Evolutionary conservation across 139 green algal genomes (phyloP).

Genomic region (Monoraphidium neglectum): DNA sequence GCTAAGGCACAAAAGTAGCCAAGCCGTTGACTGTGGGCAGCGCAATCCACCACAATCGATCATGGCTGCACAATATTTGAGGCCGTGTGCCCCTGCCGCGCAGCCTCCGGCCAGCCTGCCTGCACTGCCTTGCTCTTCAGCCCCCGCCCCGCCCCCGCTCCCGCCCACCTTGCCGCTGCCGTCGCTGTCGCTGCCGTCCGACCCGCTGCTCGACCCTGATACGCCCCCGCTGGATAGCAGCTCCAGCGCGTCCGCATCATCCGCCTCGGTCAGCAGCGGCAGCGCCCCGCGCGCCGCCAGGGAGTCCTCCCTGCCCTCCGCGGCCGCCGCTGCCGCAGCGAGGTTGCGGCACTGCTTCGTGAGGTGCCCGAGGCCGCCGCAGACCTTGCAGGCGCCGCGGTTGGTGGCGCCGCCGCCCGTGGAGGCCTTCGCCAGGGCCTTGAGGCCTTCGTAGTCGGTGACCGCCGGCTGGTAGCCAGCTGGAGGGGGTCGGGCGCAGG

Average conservation of each 20-base stretch:
- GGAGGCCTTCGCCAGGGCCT: conserved; percentile 68
- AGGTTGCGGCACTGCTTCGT: conserved; percentile 82
- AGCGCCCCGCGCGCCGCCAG: conserved; percentile 1
- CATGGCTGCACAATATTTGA: too few species aligned
- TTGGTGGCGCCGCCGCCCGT: conserved; percentile 61
- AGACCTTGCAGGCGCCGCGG: conserved; percentile 82
- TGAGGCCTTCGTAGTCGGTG: conserved; percentile 68
- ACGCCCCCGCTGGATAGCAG: conserved; percentile 20
- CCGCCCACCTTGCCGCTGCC: conserved; percentile 8
- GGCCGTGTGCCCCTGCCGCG: too few species aligned
- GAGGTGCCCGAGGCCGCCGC: conserved; percentile 84
- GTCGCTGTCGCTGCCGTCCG: conserved; percentile 27
- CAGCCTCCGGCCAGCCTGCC: background rate
- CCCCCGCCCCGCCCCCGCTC: background rate
- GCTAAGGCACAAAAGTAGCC: background rate
- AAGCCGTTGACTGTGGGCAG: background rate
- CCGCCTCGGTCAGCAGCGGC: conserved; percentile 20
- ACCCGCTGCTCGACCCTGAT: conserved; percentile 24
- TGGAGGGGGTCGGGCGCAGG: conserved; percentile 1
- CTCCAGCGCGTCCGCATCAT: conserved; percentile 15
- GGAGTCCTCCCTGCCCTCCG: conserved; percentile 3
- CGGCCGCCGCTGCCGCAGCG: conserved; percentile 18
- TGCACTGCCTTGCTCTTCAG: background rate
- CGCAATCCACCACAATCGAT: too few species aligned
- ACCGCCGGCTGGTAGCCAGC: conserved; percentile 72